Base-by-base conservation (phyloP, 306 rosid species). In the Echinosophora koreensis region DNA sequence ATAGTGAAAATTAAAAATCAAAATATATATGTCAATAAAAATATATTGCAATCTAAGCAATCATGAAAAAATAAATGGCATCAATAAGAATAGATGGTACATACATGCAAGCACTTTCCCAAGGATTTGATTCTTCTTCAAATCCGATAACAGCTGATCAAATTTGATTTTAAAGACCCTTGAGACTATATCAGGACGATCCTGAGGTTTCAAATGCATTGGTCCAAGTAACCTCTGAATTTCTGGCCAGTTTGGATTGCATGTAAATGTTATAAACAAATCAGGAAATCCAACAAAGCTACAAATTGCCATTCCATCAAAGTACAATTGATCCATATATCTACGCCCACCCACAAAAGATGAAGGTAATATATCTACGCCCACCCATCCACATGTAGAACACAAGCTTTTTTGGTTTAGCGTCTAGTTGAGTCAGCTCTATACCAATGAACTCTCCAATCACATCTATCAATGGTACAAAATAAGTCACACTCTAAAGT, bases 221-320 rank as follows among this genome's bases (percentile, higher is more conserved):
- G 30, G 30, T 2, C 1, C 0, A 2, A 61, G 2, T 2, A 14
- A 8, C 12, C 50, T n/a, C 4, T 38, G 28, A 10, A 63, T 61
- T 6, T 66, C 38, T 4, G n/a, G 42, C 73, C 58, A 69, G 3
- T 69, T 69, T 0, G 60, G 74, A 32, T 69, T 69, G 8, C 74
- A 28, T 6, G 60, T 49, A 2, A 67, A 67, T 3, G 60, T 54
- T 2, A 54, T 4, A 8, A 54, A 54, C 1, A 54, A 6, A n/a
- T 54, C 2, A 1, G 60, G 74, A 6, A 14, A 69, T 0, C 59
- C 59, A 0, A 14, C 2, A 0, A 0, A 16, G 8, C 41, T 8
- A 0, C 27, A 68, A 0, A 66, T 42, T 0, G 55, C 52, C 71
- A 42, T 66, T 0, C 37, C 71, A 18, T 66, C 55, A 17, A 35